phyloP scores from a whole-genome alignment of 331 rosid species.

The Arachis monticola region DNA sequence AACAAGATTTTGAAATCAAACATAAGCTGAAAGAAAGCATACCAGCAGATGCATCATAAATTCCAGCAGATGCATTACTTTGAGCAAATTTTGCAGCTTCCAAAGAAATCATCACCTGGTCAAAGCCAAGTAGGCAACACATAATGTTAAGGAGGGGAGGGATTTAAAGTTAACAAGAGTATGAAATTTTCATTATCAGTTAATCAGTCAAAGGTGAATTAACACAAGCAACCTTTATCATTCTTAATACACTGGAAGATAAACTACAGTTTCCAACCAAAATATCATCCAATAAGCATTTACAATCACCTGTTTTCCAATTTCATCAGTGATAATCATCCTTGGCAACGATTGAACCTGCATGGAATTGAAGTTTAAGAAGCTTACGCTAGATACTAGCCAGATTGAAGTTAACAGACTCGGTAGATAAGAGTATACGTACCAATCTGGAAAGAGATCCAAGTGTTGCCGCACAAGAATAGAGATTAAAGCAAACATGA shows the following conservation, averaged over 20 bases:
- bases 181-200: neutral
- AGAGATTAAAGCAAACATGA: slow-evolving; percentile 89
- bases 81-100: slow-evolving; percentile 89
- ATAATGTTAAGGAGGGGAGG: slow-evolving; percentile 18
- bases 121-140: slow-evolving; percentile 11
- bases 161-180: slow-evolving; percentile 11
- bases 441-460: slow-evolving; percentile 98
- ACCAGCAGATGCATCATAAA: slow-evolving; percentile 86
- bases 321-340: slow-evolving; percentile 97
- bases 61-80: slow-evolving; percentile 76
- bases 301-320: slow-evolving; percentile 83
- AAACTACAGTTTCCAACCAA: slow-evolving; percentile 1
- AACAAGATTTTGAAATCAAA: slow-evolving; percentile 31
- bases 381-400: slow-evolving; percentile 30
- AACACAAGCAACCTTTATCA: slow-evolving; percentile 4
- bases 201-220: neutral
- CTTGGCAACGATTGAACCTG: slow-evolving; percentile 97
- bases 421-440: slow-evolving; percentile 23
- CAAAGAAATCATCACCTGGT: slow-evolving; percentile 85
- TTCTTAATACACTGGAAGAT: slow-evolving; percentile 17
- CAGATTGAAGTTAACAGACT: slow-evolving; percentile 18
- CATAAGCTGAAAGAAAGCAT: slow-evolving; percentile 40
- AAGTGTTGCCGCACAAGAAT: slow-evolving; percentile 88
- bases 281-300: slow-evolving; percentile 21
- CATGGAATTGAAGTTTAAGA: slow-evolving; percentile 41